These are phyloP conservation scores for Dalbergia oliveri DNA, from an alignment of 306 rosid genomes.

Conservation along the genomic window DNA sequence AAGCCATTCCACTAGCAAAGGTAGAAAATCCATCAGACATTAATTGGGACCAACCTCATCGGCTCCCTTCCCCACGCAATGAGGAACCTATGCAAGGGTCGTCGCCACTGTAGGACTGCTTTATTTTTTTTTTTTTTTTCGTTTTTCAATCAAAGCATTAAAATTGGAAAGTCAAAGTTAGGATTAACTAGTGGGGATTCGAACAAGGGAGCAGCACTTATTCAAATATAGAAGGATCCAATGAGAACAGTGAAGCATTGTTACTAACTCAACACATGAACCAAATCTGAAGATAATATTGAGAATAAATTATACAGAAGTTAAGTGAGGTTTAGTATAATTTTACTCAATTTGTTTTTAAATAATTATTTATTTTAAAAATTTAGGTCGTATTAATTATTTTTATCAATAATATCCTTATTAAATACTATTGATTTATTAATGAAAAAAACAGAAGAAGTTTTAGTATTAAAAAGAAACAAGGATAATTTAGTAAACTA, in stretches of 20 bases:
- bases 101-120: neutral
- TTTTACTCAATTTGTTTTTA: no score
- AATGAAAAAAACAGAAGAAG: no score
- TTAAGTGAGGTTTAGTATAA: no score
- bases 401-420: no score
- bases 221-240: neutral
- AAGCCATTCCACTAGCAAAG: neutral
- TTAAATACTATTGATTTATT: no score
- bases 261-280: neutral
- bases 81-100: conserved; percentile 18
- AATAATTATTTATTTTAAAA: no score
- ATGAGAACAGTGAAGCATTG: neutral
- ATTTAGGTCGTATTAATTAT: no score
- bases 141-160: no score
- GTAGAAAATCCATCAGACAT: neutral
- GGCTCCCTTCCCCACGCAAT: neutral
- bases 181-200: neutral
- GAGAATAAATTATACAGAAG: no score
- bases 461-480: no score
- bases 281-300: neutral
- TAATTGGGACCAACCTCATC: no score
- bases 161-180: neutral
- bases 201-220: neutral
- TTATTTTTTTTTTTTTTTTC: neutral
- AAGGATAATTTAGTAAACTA: no score